phyloP scores from a whole-genome alignment of 495 filamentous ascomycete species.

The Trichoderma reesei region DNA sequence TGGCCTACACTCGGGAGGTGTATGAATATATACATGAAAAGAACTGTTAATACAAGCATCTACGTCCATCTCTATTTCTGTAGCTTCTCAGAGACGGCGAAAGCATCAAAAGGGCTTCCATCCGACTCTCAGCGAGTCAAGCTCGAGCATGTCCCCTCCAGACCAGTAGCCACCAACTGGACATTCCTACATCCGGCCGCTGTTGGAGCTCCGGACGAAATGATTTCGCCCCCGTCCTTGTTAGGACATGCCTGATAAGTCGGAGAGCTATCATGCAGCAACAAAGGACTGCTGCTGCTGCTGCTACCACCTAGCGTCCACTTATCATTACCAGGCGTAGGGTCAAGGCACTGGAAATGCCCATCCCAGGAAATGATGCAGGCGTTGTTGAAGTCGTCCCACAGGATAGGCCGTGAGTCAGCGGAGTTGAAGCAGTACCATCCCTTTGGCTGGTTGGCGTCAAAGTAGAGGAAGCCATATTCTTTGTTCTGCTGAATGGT shows the following conservation, averaged over 20 bases:
- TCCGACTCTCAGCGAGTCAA: background rate
- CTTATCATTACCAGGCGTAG: background rate
- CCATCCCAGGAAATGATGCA: background rate
- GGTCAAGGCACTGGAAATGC: background rate
- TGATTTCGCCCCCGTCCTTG: background rate
- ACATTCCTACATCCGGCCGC: background rate
- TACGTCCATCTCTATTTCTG: background rate
- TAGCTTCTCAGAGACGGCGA: background rate
- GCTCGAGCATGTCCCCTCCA: background rate
- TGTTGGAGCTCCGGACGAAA: background rate
- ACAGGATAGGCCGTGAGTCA: background rate
- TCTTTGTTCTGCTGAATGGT: conserved; percentile 1
- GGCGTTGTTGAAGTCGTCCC: background rate
- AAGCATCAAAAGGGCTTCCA: background rate
- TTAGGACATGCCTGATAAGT: background rate
- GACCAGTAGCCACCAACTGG: background rate
- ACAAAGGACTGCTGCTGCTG: background rate
- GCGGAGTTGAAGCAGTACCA: background rate
- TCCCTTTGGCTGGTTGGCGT: conserved; percentile 2
- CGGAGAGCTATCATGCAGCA: background rate
- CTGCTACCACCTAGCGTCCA: background rate
- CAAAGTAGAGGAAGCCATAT: background rate
- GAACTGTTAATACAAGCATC: background rate
- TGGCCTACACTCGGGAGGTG: background rate
- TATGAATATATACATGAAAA: background rate